phyloP scores from a whole-genome alignment of 2,329 filamentous ascomycete genomes.

The Aspergillus spinulosporus region DNA sequence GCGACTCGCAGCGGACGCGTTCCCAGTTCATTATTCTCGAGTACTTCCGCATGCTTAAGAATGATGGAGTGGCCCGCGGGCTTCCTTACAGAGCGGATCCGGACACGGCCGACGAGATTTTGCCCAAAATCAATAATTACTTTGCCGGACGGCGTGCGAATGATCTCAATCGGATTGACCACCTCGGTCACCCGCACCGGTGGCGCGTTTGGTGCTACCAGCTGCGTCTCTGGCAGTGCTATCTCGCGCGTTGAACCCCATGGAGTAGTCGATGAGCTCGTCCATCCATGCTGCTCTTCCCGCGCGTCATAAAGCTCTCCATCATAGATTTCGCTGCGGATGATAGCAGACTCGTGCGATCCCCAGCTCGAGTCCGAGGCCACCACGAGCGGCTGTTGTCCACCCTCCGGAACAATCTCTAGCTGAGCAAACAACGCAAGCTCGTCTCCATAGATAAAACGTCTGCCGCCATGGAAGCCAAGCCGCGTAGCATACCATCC shows the following conservation, averaged over 20 bases:
- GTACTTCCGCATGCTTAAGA: slow-evolving; percentile 57
- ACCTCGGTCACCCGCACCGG: slow-evolving; percentile 45
- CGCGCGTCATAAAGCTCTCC: slow-evolving; percentile 54
- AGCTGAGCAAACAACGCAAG: slow-evolving; percentile 33
- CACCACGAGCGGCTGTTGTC: slow-evolving; percentile 16
- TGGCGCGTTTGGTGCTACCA: slow-evolving; percentile 47
- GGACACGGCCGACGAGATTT: slow-evolving; percentile 56
- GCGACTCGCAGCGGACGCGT: slow-evolving; percentile 48
- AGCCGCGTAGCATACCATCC: slow-evolving; percentile 51
- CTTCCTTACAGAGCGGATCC: slow-evolving; percentile 31
- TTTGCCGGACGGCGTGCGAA: slow-evolving; percentile 46
- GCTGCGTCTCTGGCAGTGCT: slow-evolving; percentile 31
- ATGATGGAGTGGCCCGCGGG: slow-evolving; percentile 22
- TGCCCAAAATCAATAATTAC: slow-evolving; percentile 59
- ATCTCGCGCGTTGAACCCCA: slow-evolving; percentile 35
- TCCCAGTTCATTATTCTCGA: slow-evolving; percentile 50
- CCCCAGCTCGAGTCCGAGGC: slow-evolving; percentile 29
- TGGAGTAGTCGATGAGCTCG: slow-evolving; percentile 18
- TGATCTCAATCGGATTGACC: slow-evolving; percentile 29
- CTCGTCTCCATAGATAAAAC: slow-evolving; percentile 28
- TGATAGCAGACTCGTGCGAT: slow-evolving; percentile 22
- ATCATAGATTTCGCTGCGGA: slow-evolving; percentile 50
- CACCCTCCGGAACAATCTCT: slow-evolving; percentile 24
- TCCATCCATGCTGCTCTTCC: slow-evolving; percentile 31
- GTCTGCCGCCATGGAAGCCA: slow-evolving; percentile 26